These are phyloP conservation scores for Xylaria scruposa DNA, from an alignment of 495 filamentous ascomycete species.

Conservation along the genomic window DNA sequence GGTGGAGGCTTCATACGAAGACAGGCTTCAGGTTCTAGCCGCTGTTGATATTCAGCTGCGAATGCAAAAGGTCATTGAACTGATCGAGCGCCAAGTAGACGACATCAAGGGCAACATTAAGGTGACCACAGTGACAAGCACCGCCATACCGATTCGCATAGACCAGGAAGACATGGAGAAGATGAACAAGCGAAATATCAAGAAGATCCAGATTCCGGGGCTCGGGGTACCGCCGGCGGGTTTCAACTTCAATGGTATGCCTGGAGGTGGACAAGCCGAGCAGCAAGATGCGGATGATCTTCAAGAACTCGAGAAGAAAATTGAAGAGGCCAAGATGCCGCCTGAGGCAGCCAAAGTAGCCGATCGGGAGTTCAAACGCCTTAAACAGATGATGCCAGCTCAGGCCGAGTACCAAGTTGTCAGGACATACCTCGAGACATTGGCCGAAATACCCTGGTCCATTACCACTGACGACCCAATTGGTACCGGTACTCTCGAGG, in stretches of 20 bases:
- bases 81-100: slow-evolving; percentile 79
- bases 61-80: slow-evolving; percentile 77
- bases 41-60: slow-evolving; percentile 78
- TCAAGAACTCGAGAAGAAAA: slow-evolving; percentile 82
- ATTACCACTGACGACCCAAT: slow-evolving; percentile 86
- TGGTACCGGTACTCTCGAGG: slow-evolving; percentile 76
- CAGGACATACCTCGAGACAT: slow-evolving; percentile 92
- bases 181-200: slow-evolving; percentile 59
- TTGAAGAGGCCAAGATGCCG: slow-evolving; percentile 78
- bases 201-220: slow-evolving; percentile 53
- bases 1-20: slow-evolving; percentile 81
- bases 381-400: slow-evolving; percentile 93
- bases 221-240: slow-evolving; percentile 54
- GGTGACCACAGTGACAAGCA: slow-evolving; percentile 72
- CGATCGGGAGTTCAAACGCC: slow-evolving; percentile 82
- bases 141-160: slow-evolving; percentile 59
- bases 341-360: slow-evolving; percentile 80
- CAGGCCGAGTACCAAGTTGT: slow-evolving; percentile 96
- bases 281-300: slow-evolving; percentile 62
- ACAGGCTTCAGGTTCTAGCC: slow-evolving; percentile 83
- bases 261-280: slow-evolving; percentile 36
- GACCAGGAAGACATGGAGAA: slow-evolving; percentile 50
- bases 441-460: slow-evolving; percentile 94
- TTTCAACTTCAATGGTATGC: slow-evolving; percentile 52
- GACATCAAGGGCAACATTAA: slow-evolving; percentile 82